Evolutionary conservation across 257 asterid species (phyloP), one percentile per base, ranked within the genome.

Genomic region (Solanum paucissectum): DNA sequence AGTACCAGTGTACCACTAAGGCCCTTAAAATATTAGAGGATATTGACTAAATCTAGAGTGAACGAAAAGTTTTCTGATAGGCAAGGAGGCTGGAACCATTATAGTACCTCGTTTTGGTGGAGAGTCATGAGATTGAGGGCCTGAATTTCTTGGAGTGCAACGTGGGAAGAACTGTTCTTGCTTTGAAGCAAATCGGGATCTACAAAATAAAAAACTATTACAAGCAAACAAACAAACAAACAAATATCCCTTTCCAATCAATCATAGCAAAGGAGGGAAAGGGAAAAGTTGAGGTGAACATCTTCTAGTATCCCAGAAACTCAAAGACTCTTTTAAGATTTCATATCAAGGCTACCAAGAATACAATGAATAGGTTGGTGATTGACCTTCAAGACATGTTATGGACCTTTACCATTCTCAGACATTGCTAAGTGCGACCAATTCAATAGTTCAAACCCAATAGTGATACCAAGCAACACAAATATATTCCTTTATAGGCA

Each of bases 61-160:
- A 42, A 25, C 9, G 12, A 42, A 42, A 58, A 40, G 34, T 13
- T 21, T 40, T 40, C 46, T 40, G 83, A 40, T 38, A 13, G 46
- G 3, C 66, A 62, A 16, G 21, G 44, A 87, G 88, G 86, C 21
- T 40, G 72, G 46, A 76, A 76, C 27, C 33, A 13, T 52, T 83
- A 55, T 55, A 14, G 76, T 90, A 97, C 99, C 99, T 95, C 99
- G 92, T 92, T 94, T 94, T 64, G 99, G 99, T 11, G 99, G 99
- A 84, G 98, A 91, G 90, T 96, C 99, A 32, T 98, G 99, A 69
- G 99, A 94, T 91, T 97, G 99, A 69, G 98, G 99, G 75, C 98
- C 99, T 55, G 96, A 88, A 84, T 90, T 91, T 91, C 96, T 91
- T 12, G 96, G 95, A 27, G 92, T 90, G 90, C 99, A 97, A 2